These are phyloP conservation scores for Globisporangium canariense DNA, from an alignment of 352 stramenopile species.

Conservation along the genomic window DNA sequence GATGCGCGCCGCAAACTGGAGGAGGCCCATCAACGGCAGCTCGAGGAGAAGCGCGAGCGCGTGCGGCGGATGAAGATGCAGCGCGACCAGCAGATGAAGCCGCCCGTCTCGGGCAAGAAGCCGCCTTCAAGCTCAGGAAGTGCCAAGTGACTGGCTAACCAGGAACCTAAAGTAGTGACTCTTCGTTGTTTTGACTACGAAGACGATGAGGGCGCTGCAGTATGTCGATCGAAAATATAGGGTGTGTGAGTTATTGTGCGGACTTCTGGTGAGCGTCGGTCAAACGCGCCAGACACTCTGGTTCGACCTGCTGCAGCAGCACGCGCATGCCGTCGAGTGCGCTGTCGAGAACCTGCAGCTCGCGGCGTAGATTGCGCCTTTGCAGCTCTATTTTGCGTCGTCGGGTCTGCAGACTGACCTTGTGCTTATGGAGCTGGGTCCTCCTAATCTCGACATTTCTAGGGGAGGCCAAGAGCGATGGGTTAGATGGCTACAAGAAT, in stretches of 20 bases:
- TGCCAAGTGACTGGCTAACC: slow-evolving; percentile 5
- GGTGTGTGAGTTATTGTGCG: neutral
- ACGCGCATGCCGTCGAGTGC: slow-evolving; percentile 37
- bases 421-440: slow-evolving; percentile 2
- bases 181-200: neutral
- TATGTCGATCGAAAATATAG: neutral
- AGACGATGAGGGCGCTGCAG: neutral
- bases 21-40: slow-evolving; percentile 58
- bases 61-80: slow-evolving; percentile 58
- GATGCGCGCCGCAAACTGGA: slow-evolving; percentile 60
- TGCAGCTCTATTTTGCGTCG: slow-evolving; percentile 11
- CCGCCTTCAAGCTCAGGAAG: slow-evolving; percentile 14
- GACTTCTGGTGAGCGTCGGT: neutral
- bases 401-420: slow-evolving; percentile 11
- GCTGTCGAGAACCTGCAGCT: slow-evolving; percentile 30
- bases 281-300: slow-evolving; percentile 18
- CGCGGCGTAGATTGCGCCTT: slow-evolving; percentile 25
- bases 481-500: neutral
- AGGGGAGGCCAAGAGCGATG: neutral
- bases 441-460: slow-evolving; percentile 15
- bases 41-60: slow-evolving; percentile 66
- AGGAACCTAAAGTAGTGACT: neutral
- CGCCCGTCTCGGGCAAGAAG: slow-evolving; percentile 17
- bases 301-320: slow-evolving; percentile 42
- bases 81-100: slow-evolving; percentile 27